phyloP scores from a whole-genome alignment of 2,329 filamentous ascomycete genomes.

The Raffaelea deltoideospora region DNA sequence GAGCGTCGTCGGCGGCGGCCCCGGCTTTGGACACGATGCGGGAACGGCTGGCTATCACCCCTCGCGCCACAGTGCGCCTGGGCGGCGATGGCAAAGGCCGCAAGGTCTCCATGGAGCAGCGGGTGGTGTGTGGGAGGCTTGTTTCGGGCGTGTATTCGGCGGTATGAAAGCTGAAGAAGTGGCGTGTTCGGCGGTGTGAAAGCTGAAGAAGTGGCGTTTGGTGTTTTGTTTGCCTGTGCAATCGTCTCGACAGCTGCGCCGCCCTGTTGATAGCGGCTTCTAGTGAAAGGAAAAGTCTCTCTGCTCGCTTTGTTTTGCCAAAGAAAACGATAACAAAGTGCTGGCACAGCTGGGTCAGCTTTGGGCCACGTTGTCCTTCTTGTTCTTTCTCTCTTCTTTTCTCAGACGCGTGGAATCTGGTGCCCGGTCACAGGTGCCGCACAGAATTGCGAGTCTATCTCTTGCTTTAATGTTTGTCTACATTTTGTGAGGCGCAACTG shows the following conservation, averaged over 20 bases:
- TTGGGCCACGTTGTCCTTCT: no score
- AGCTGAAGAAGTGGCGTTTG: background rate
- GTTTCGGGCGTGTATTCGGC: constrained; percentile 71
- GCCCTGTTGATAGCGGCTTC: no score
- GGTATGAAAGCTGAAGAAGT: background rate
- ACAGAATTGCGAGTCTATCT: no score
- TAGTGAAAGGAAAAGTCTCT: no score
- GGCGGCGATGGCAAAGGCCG: constrained; percentile 44
- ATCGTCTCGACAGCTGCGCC: background rate
- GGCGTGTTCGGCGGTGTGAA: background rate
- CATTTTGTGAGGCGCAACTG: no score
- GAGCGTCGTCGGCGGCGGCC: constrained; percentile 15
- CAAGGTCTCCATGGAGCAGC: constrained; percentile 67
- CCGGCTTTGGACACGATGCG: constrained; percentile 35
- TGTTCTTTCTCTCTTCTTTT: background rate
- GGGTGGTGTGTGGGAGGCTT: constrained; percentile 70
- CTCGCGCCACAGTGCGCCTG: constrained; percentile 53
- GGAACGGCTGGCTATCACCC: constrained; percentile 63
- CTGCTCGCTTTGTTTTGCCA: background rate
- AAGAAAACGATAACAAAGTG: no score
- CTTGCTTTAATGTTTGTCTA: no score
- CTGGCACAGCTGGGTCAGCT: no score
- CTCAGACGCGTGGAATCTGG: no score
- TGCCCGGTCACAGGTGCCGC: no score
- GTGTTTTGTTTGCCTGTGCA: background rate